Base-by-base conservation (phyloP, 805 yeast species). In the Suhomyces vadensis region DNA sequence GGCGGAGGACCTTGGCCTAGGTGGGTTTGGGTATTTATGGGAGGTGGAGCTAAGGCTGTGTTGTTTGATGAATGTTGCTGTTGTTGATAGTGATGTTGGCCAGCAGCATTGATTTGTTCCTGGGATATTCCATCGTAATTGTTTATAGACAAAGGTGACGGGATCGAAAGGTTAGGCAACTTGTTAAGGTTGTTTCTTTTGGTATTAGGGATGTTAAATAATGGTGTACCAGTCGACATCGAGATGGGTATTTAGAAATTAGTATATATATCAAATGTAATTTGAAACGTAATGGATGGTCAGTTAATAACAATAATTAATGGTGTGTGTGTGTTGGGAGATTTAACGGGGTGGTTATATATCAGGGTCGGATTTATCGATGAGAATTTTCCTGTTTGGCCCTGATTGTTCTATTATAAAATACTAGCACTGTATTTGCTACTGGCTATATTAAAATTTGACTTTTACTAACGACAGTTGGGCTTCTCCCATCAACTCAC, bases 161-260 rank as follows among this genome's bases (percentile, higher is more conserved):
- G 71, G 37, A 66, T 63, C 41, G 53, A 55, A 21, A 65, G 58
- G 51, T 49, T 63, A 21, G 63, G 64, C 35, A 54, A 48, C 35
- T 49, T 59, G 37, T 41, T 46, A 23, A 49, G 53, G 43, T 54
- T 52, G 37, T 43, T 51, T 37, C 58, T 52, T 44, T 57, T 58
- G 31, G 60, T 53, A 35, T 60, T 61, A 45, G 73, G 73, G 31
- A 67, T 53, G 50, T 66, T 66, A 51, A 67, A 68, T 47, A 65
- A 51, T 25, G 69, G 70, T 9, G 39, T 16, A 20, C 33, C 27
- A 10, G 37, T 43, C 10, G 31, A 13, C 38, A 31, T 37, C 35
- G 14, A n/a, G 10, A 6, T 27, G 3, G 31, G 16, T 26, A 3
- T 26, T 25, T n/a, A n/a, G n/a, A n/a, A n/a, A n/a, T n/a, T n/a